phyloP scores from a whole-genome alignment of 169 alveolate genomes.

The Cryptosporidium felis region DNA sequence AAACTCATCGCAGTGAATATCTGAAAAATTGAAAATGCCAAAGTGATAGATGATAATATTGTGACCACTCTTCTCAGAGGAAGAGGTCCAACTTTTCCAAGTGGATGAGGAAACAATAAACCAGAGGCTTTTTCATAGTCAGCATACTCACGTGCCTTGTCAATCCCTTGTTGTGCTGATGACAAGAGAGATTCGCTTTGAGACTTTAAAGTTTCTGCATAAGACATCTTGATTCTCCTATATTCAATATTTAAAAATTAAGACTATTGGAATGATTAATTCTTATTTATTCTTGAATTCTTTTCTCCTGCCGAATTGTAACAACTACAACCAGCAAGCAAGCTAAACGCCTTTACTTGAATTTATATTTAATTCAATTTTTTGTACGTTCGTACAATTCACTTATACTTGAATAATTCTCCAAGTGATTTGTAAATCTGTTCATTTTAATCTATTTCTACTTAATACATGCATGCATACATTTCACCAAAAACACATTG shows the following conservation, averaged over 20 bases:
- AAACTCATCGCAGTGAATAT: slow-evolving; percentile 70
- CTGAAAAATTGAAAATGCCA: slow-evolving; percentile 53
- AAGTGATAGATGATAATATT: slow-evolving; percentile 33
- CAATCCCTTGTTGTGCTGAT: slow-evolving; percentile 69
- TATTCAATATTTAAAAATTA: not conserved
- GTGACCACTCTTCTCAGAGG: slow-evolving; percentile 65
- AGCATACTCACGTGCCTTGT: slow-evolving; percentile 69
- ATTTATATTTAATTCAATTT: slow-evolving; percentile 4
- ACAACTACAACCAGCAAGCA: not conserved
- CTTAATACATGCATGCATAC: slow-evolving; percentile 1
- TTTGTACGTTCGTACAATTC: slow-evolving; percentile 13
- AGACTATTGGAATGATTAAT: not conserved
- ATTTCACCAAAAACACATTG: not conserved
- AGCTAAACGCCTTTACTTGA: not conserved
- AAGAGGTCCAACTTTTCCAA: slow-evolving; percentile 72
- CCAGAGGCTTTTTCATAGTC: slow-evolving; percentile 70
- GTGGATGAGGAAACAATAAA: slow-evolving; percentile 58
- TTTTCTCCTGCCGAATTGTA: not conserved
- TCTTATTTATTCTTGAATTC: not conserved
- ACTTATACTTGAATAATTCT: not conserved
- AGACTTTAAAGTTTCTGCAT: slow-evolving; percentile 63
- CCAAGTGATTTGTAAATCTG: not conserved
- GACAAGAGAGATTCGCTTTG: slow-evolving; percentile 60
- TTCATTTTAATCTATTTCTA: not conserved
- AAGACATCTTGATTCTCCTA: slow-evolving; percentile 20